Conservation (phyloP, 768 basidiomycete species). For the Boletus insuetus region DNA sequence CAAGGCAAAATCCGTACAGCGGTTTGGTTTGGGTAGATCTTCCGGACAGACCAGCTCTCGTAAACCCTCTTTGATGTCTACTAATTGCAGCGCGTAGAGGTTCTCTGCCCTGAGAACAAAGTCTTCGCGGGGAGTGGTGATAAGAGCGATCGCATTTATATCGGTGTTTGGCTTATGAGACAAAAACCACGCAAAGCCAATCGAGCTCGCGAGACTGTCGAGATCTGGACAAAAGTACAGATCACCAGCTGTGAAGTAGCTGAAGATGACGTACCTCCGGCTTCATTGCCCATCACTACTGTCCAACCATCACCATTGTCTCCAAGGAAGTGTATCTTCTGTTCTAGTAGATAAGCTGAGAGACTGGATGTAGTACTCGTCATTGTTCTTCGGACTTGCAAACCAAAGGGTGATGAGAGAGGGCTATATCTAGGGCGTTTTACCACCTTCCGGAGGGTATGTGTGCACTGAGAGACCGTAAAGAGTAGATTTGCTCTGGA, state of each 20-base stretch:
- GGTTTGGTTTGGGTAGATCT: slow-evolving; percentile 51
- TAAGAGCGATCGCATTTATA: slow-evolving; percentile 63
- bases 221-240: slow-evolving; percentile 57
- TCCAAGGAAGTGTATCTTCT: slow-evolving; percentile 60
- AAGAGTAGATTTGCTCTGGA: not conserved
- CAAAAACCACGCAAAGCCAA: slow-evolving; percentile 79
- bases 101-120: slow-evolving; percentile 87
- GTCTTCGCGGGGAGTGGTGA: slow-evolving; percentile 66
- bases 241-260: not conserved
- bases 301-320: slow-evolving; percentile 70
- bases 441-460: not conserved
- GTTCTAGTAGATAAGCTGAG: slow-evolving; percentile 39
- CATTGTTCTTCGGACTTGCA: slow-evolving; percentile 16
- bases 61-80: slow-evolving; percentile 48
- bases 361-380: slow-evolving; percentile 26
- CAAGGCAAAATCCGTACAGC: slow-evolving; percentile 62
- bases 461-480: not conserved
- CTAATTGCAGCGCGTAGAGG: slow-evolving; percentile 63
- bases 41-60: slow-evolving; percentile 64
- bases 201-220: slow-evolving; percentile 82
- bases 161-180: slow-evolving; percentile 35
- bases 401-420: not conserved
- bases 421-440: not conserved
- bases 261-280: slow-evolving; percentile 63
- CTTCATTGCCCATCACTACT: slow-evolving; percentile 93